These are phyloP conservation scores for Camelina laxa DNA, from an alignment of 345 rosid species.

Conservation along the genomic window DNA sequence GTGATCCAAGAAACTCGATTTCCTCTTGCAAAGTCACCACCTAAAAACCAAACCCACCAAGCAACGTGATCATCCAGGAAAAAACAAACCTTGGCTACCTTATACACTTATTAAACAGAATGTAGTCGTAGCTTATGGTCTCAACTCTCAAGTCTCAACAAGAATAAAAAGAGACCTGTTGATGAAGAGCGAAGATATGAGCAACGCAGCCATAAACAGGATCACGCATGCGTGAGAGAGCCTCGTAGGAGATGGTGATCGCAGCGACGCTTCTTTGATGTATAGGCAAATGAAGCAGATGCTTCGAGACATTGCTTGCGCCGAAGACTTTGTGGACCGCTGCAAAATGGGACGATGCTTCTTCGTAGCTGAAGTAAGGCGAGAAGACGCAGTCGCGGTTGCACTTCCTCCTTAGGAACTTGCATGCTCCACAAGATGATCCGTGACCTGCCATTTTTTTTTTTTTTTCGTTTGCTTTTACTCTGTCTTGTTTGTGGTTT, in stretches of 20 bases:
- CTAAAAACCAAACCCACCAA: slow-evolving; percentile 16
- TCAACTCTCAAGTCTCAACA: neutral
- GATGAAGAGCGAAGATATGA: slow-evolving; percentile 64
- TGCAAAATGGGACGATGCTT: slow-evolving; percentile 57
- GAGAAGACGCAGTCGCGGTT: slow-evolving; percentile 56
- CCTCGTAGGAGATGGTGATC: slow-evolving; percentile 62
- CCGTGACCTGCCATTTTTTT: slow-evolving; percentile 43
- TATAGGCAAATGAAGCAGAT: slow-evolving; percentile 53
- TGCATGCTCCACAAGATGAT: slow-evolving; percentile 72
- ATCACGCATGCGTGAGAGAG: slow-evolving; percentile 59
- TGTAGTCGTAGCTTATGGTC: neutral
- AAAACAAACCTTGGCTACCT: neutral
- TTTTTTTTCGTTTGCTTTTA: neutral
- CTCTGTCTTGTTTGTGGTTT: slow-evolving; percentile 23
- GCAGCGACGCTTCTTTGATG: slow-evolving; percentile 60
- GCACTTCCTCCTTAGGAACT: slow-evolving; percentile 63
- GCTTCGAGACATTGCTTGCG: slow-evolving; percentile 65
- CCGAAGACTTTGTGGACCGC: slow-evolving; percentile 73
- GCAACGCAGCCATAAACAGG: slow-evolving; percentile 71
- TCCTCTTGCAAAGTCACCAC: slow-evolving; percentile 42
- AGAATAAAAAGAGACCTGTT: slow-evolving; percentile 50
- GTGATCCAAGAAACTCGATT: slow-evolving; percentile 35
- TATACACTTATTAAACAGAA: neutral
- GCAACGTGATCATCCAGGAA: neutral
- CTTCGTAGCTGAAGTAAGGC: slow-evolving; percentile 63